Evolutionary conservation across 2,329 filamentous ascomycete genomes (phyloP).

Genomic region (Microcera coccophila): DNA sequence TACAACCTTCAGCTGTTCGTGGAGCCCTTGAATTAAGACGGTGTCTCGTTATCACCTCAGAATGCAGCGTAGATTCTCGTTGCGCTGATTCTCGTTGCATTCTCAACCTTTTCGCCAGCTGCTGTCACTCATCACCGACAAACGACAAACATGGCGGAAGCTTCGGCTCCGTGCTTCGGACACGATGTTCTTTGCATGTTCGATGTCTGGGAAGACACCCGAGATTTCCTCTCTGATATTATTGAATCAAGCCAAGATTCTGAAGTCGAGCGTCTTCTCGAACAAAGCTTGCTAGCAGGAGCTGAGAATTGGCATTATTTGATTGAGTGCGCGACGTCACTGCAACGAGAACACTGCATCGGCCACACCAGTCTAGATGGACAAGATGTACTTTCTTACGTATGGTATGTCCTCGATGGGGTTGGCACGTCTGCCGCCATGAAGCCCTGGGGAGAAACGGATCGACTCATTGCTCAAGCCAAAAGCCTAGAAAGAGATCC

Average conservation of each 20-base stretch:
- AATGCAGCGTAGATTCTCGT: neutral
- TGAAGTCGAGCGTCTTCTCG: slow-evolving; percentile 28
- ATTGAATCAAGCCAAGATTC: slow-evolving; percentile 26
- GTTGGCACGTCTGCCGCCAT: slow-evolving; percentile 4
- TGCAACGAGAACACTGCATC: slow-evolving; percentile 15
- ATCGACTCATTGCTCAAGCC: slow-evolving; percentile 32
- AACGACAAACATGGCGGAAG: slow-evolving; percentile 14
- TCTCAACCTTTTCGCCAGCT: neutral
- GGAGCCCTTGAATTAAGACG: too few relatives aligned
- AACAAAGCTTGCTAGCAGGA: slow-evolving; percentile 31
- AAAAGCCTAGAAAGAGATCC: slow-evolving; percentile 26
- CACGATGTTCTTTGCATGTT: slow-evolving; percentile 30
- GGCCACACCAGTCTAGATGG: slow-evolving; percentile 26
- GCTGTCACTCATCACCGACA: too few relatives aligned
- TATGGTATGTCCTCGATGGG: slow-evolving; percentile 24
- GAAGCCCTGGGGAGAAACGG: slow-evolving; percentile 34
- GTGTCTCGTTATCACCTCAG: too few relatives aligned
- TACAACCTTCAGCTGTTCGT: too few relatives aligned
- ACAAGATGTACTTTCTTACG: slow-evolving; percentile 32
- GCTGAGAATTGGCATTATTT: slow-evolving; percentile 33
- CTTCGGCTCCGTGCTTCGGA: slow-evolving; percentile 19
- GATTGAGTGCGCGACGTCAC: slow-evolving; percentile 32
- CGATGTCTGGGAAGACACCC: slow-evolving; percentile 29
- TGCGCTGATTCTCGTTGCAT: neutral
- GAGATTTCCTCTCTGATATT: slow-evolving; percentile 31